Evolutionary conservation across 2,329 filamentous ascomycete genomes (phyloP).

Genomic region (Myriangium duriaei): DNA sequence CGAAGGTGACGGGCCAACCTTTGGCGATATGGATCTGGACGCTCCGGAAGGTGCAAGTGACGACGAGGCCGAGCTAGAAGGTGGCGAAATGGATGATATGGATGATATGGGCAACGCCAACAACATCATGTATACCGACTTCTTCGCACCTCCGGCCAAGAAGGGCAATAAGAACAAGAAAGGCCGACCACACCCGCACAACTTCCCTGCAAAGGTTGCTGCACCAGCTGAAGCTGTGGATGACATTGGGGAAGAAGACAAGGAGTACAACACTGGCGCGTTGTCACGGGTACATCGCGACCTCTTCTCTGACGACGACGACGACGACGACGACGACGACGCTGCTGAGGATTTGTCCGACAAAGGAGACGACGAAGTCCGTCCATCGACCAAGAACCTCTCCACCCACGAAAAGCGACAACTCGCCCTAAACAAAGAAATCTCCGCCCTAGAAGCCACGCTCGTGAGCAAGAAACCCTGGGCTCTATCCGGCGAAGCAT

Average conservation of each 20-base stretch:
- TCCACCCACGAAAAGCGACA: slow-evolving; percentile 81
- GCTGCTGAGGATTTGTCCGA: slow-evolving; percentile 36
- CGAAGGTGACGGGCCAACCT: slow-evolving; percentile 69
- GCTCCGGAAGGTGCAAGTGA: slow-evolving; percentile 59
- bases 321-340: slow-evolving; percentile 40
- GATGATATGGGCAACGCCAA: slow-evolving; percentile 63
- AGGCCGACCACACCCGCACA: slow-evolving; percentile 43
- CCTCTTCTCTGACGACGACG: slow-evolving; percentile 67
- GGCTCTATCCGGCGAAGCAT: slow-evolving; percentile 80
- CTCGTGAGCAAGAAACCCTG: slow-evolving; percentile 85
- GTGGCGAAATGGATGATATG: slow-evolving; percentile 39
- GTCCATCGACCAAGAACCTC: slow-evolving; percentile 57
- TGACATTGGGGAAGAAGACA: slow-evolving; percentile 21
- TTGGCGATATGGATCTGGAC: slow-evolving; percentile 65
- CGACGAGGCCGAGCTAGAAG: slow-evolving; percentile 45
- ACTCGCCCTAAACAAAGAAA: slow-evolving; percentile 77
- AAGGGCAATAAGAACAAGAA: slow-evolving; percentile 49
- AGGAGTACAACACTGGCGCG: slow-evolving; percentile 44
- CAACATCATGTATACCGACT: slow-evolving; percentile 81
- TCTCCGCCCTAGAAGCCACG: slow-evolving; percentile 76
- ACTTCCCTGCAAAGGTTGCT: slow-evolving; percentile 25
- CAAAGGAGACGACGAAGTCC: slow-evolving; percentile 48
- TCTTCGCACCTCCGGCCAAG: slow-evolving; percentile 73
- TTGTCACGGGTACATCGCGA: slow-evolving; percentile 76
- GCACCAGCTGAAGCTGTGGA: slow-evolving; percentile 25